Conservation (phyloP, 176 grass and related monocot species). For the Triticum monococcum region DNA sequence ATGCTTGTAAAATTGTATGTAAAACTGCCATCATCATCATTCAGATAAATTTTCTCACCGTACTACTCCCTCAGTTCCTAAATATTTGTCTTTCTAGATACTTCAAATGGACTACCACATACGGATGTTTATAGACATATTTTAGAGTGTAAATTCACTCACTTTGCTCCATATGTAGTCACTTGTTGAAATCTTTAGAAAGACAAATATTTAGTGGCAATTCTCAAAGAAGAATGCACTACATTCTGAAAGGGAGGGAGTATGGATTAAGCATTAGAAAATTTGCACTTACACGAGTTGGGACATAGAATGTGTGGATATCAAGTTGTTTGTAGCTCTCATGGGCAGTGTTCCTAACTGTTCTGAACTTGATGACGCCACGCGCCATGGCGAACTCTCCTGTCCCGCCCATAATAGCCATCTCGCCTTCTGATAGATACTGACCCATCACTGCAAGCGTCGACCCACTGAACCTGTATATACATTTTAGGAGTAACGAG, state of each 20-base stretch:
- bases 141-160: no score
- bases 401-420: slow-evolving; percentile 4
- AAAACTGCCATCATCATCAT: no score
- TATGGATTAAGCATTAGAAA: neutral
- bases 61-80: no score
- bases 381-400: slow-evolving; percentile 12
- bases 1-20: no score
- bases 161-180: no score
- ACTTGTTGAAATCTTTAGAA: no score
- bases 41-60: neutral
- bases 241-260: neutral
- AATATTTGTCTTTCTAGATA: no score
- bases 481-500: neutral
- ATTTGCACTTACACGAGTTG: neutral
- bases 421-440: slow-evolving; percentile 1
- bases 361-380: neutral
- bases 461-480: neutral
- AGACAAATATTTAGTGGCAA: no score
- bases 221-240: no score
- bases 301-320: neutral
- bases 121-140: no score
- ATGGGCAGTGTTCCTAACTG: neutral
- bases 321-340: slow-evolving; percentile 7
- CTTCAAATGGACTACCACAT: no score
- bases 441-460: slow-evolving; percentile 10